A percentile compares a stretch with the other conserved stretches of the same genome.
Evolutionary conservation across 2,329 filamentous ascomycete species (phyloP).

Genomic region (Phaeosphaeria sp.): DNA sequence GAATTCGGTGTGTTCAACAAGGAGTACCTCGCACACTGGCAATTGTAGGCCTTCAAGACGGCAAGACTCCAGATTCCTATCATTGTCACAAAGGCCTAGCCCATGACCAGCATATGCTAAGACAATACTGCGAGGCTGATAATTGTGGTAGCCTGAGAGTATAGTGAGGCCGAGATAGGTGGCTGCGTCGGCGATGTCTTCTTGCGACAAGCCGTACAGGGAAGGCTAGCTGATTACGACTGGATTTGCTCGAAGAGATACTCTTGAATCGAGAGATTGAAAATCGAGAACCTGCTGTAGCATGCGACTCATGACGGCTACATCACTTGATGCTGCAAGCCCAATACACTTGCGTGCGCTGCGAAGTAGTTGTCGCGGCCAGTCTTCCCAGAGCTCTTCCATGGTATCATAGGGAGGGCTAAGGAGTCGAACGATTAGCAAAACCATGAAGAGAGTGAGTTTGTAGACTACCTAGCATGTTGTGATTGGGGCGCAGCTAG

Average conservation of each 20-base stretch:
- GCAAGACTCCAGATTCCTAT: constrained; percentile 4
- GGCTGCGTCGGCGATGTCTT: constrained; percentile 10
- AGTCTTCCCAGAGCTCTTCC: constrained; percentile 14
- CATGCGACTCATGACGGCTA: constrained; percentile 4
- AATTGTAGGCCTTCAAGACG: constrained; percentile 5
- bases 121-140: constrained; percentile 8
- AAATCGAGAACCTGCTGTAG: constrained; percentile 4
- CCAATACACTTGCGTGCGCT: constrained; percentile 1
- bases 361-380: constrained; percentile 9
- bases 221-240: constrained; percentile 10
- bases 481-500: not conserved
- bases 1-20: constrained; percentile 11
- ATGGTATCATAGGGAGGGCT: constrained; percentile 10
- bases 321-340: constrained; percentile 13
- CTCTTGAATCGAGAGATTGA: not conserved
- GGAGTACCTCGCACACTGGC: constrained; percentile 4
- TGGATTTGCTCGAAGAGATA: not conserved
- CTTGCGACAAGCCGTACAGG: constrained; percentile 6
- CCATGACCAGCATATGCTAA: constrained; percentile 14
- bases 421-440: not conserved
- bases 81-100: constrained; percentile 12
- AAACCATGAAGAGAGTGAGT: not conserved
- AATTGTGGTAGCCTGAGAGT: constrained; percentile 4
- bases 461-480: not conserved
- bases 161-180: constrained; percentile 5